Conservation (phyloP, 2,329 filamentous ascomycete genomes). For the Calonectria crousiana region DNA sequence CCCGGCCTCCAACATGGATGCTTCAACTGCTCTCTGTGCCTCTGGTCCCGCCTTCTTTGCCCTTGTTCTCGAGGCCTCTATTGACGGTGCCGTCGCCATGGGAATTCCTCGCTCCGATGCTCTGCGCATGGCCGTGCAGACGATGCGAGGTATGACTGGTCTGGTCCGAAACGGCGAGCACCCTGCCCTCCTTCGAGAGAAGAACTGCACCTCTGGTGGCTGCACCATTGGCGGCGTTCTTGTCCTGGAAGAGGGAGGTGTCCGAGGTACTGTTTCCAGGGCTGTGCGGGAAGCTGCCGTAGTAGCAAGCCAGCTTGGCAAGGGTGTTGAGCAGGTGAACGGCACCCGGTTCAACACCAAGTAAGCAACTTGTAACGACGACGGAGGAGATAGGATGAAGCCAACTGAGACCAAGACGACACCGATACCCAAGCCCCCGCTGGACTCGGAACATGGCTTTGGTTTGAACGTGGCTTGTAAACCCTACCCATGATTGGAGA, state of each 20-base stretch:
- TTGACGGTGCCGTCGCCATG: constrained; percentile 84
- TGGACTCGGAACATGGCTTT: constrained; percentile 1
- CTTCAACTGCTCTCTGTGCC: constrained; percentile 78
- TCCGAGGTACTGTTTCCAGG: constrained; percentile 75
- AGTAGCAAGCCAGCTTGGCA: constrained; percentile 73
- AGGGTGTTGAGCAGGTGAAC: constrained; percentile 54
- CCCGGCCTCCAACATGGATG: constrained; percentile 77
- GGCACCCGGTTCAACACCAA: constrained; percentile 45
- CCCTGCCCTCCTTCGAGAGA: constrained; percentile 79
- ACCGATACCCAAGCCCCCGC: not conserved
- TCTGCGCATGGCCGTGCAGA: constrained; percentile 82
- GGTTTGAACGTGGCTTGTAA: constrained; percentile 6
- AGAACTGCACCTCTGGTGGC: constrained; percentile 82
- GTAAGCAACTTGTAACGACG: constrained; percentile 29
- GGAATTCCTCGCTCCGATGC: constrained; percentile 80
- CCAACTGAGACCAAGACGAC: not conserved
- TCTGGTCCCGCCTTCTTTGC: constrained; percentile 83
- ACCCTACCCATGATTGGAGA: not conserved
- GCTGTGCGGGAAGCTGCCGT: constrained; percentile 79
- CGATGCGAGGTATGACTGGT: constrained; percentile 79
- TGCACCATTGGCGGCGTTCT: constrained; percentile 82
- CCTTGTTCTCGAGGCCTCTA: constrained; percentile 79
- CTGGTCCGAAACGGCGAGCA: constrained; percentile 79
- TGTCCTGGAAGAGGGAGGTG: constrained; percentile 78
- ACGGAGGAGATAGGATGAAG: constrained; percentile 1